Evolutionary conservation across 2,329 filamentous ascomycete genomes (phyloP).

Genomic region (Phialophora expanda): DNA sequence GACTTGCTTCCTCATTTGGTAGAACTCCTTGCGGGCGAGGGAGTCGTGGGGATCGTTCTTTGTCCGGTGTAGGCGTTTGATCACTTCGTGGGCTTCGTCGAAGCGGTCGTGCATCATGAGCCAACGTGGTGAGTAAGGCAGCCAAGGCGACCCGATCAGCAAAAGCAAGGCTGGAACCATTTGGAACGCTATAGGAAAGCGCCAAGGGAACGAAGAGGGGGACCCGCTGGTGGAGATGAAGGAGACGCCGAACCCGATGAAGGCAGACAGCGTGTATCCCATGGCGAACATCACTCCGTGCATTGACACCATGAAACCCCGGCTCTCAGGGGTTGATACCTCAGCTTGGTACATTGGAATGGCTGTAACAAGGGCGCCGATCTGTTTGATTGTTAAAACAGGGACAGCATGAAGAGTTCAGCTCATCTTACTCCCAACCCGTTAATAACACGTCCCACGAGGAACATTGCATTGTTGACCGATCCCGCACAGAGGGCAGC

Average conservation of each 20-base stretch:
- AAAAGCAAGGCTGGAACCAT: conserved; percentile 49
- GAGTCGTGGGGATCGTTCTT: conserved; percentile 48
- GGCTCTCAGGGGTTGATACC: conserved; percentile 37
- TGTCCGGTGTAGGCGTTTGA: conserved; percentile 52
- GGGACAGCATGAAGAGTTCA: neutral
- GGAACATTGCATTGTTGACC: conserved; percentile 42
- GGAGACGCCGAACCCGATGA: conserved; percentile 37
- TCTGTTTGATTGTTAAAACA: conserved; percentile 8
- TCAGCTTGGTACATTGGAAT: conserved; percentile 40
- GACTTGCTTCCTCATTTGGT: conserved; percentile 53
- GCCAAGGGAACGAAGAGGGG: conserved; percentile 42
- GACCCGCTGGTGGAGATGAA: conserved; percentile 35
- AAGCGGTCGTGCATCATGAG: conserved; percentile 50
- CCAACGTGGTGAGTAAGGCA: conserved; percentile 59
- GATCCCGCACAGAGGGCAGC: conserved; percentile 49
- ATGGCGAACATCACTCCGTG: conserved; percentile 38
- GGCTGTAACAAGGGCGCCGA: conserved; percentile 30
- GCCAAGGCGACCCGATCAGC: conserved; percentile 46
- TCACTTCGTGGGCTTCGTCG: conserved; percentile 51
- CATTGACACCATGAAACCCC: conserved; percentile 39
- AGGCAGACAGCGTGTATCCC: conserved; percentile 36
- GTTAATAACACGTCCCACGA: conserved; percentile 31
- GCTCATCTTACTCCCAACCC: conserved; percentile 21
- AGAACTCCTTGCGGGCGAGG: conserved; percentile 49
- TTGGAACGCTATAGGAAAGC: conserved; percentile 51